Percentiles rank a stretch among this genome's conserved stretches.
Conservation (phyloP, 192 early-diverging fungal species). For the Diversispora eburnea region DNA sequence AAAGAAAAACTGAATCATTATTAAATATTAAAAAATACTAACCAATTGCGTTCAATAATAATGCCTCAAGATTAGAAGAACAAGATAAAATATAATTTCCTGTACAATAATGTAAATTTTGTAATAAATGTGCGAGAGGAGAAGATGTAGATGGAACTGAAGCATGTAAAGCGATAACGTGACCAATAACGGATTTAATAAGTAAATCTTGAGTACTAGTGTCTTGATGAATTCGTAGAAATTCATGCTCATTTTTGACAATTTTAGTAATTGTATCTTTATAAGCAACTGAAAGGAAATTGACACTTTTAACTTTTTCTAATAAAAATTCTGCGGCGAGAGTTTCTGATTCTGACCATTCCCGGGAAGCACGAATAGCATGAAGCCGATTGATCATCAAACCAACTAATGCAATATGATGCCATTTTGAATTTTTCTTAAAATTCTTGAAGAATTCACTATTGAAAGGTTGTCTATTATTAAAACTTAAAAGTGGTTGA, state of each 20-base stretch:
- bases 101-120: constrained; percentile 9
- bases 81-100: constrained; percentile 2
- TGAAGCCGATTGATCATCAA: constrained; percentile 5
- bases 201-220: constrained; percentile 7
- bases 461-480: constrained; percentile 3
- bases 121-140: constrained; percentile 17
- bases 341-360: constrained; percentile 3
- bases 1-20: not conserved
- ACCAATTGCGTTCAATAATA: constrained; percentile 19
- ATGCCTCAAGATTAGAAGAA: constrained; percentile 8
- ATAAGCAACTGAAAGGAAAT: constrained; percentile 1
- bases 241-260: constrained; percentile 6
- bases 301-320: not conserved
- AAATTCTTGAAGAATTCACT: not conserved
- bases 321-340: not conserved
- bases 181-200: constrained; percentile 24
- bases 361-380: not conserved
- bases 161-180: constrained; percentile 18
- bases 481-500: not conserved
- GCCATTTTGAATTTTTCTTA: not conserved
- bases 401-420: constrained; percentile 7
- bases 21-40: constrained; percentile 3
- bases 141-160: constrained; percentile 13
- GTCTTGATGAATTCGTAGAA: not conserved
- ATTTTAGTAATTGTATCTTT: not conserved